Evolutionary conservation across 495 filamentous ascomycete genomes (phyloP).

Genomic region (Talaromyces liani): DNA sequence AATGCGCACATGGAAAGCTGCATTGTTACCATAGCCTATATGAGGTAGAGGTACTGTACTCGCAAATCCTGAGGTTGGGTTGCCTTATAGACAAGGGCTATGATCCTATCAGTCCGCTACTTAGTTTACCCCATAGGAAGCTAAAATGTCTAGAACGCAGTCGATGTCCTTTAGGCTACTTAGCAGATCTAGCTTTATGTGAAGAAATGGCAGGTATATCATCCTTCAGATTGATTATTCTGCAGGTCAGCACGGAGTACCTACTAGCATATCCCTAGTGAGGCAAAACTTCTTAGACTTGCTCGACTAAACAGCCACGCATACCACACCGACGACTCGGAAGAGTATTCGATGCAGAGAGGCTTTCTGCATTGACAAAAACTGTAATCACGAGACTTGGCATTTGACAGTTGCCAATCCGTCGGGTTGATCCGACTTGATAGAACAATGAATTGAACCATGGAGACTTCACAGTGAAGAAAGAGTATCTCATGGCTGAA

Average conservation of each 20-base stretch:
- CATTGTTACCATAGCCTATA: not conserved
- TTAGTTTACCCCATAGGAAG: not conserved
- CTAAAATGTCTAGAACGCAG: not conserved
- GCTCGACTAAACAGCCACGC: not conserved
- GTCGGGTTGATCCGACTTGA: not conserved
- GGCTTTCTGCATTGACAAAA: not conserved
- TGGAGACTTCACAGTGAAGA: not conserved
- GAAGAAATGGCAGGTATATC: not conserved
- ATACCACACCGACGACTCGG: not conserved
- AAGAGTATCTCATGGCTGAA: not conserved
- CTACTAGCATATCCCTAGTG: too few relatives aligned
- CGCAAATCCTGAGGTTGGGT: not conserved
- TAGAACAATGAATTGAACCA: not conserved
- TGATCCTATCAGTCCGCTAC: not conserved
- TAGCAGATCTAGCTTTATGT: not conserved
- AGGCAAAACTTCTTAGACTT: not conserved
- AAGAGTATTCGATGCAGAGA: not conserved
- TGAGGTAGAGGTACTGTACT: not conserved
- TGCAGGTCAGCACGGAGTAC: too few relatives aligned
- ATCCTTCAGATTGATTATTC: not conserved
- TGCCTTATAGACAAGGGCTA: not conserved
- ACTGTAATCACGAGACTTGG: not conserved
- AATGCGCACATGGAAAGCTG: not conserved
- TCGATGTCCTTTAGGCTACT: not conserved
- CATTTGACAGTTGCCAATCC: not conserved